Evolutionary conservation across 371 early-diverging fungal genomes (phyloP).

Genomic region (Rhizopus arrhizus): DNA sequence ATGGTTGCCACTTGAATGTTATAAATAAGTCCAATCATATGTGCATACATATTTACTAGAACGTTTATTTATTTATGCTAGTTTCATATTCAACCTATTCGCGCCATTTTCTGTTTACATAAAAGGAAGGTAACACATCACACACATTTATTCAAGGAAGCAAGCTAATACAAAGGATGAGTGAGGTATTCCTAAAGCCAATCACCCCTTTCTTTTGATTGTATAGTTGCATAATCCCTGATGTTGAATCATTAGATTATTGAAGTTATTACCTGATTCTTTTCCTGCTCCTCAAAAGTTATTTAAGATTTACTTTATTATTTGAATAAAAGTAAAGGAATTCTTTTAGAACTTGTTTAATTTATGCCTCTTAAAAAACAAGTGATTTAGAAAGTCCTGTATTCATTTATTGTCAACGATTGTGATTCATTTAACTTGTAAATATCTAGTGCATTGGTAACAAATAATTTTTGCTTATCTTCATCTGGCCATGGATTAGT

Average conservation of each 20-base stretch:
- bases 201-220: neutral
- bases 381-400: neutral
- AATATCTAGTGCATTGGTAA: slow-evolving; percentile 35
- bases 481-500: slow-evolving; percentile 34
- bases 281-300: too few species aligned
- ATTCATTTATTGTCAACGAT: neutral
- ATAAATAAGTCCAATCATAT: neutral
- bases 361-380: too few species aligned
- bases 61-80: neutral
- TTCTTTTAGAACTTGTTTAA: too few species aligned
- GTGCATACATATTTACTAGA: neutral
- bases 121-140: slow-evolving; percentile 1
- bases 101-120: neutral
- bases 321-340: too few species aligned
- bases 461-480: slow-evolving; percentile 42
- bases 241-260: neutral
- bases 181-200: slow-evolving; percentile 1
- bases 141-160: slow-evolving; percentile 14
- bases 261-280: neutral
- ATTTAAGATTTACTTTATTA: too few species aligned
- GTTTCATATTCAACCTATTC: slow-evolving; percentile 4
- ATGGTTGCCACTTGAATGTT: too few species aligned
- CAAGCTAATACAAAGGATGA: too few species aligned
- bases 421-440: slow-evolving; percentile 16
- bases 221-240: too few species aligned